phyloP scores from a whole-genome alignment of 495 filamentous ascomycete genomes.

The Articulospora tetracladia region DNA sequence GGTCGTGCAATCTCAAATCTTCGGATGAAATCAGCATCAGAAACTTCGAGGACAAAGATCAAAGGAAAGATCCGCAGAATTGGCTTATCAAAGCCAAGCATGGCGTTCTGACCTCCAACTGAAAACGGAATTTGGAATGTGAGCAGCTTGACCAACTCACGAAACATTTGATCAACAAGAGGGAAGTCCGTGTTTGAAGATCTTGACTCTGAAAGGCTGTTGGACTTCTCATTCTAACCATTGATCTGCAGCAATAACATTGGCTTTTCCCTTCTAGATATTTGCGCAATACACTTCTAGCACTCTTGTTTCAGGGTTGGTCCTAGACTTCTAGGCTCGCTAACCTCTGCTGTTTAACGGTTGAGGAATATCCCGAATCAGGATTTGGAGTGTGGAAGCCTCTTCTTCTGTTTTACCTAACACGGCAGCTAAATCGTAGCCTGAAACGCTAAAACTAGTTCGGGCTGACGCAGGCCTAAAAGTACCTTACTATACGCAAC shows the following conservation, averaged over 20 bases:
- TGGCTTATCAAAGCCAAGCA: not conserved
- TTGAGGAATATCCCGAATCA: no score
- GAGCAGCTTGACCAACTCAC: not conserved
- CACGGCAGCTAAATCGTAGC: not conserved
- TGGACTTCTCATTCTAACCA: no score
- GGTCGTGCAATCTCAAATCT: no score
- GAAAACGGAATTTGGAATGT: not conserved
- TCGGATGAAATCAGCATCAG: not conserved
- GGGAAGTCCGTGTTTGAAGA: not conserved
- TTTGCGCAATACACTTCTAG: no score
- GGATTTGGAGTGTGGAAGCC: no score
- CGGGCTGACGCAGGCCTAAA: not conserved
- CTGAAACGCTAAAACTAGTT: not conserved
- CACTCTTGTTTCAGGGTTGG: no score
- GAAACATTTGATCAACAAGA: not conserved
- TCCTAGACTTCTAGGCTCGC: no score
- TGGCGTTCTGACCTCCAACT: not conserved
- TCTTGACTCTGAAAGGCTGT: not conserved
- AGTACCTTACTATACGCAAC: no score
- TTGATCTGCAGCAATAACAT: no score
- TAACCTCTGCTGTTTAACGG: not conserved
- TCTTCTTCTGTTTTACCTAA: no score
- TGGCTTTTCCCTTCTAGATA: no score
- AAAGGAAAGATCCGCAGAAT: not conserved
- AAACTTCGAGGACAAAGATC: no score